Evolutionary conservation across 345 rosid genomes (phyloP).

Genomic region (Arabidopsis suecica): DNA sequence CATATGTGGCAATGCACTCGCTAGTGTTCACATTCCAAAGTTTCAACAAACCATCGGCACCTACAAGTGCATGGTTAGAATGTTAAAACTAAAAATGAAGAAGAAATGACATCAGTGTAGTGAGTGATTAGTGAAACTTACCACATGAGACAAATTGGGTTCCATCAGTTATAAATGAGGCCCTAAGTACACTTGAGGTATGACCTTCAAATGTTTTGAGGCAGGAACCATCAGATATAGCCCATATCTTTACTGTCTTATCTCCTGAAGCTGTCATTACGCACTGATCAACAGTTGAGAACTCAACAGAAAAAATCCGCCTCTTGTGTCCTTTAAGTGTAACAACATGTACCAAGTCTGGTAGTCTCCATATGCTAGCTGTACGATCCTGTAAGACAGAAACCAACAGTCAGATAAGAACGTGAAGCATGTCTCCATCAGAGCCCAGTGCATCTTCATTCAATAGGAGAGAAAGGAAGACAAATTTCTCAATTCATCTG

Average conservation of each 20-base stretch:
- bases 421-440: neutral
- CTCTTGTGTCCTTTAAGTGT: constrained; percentile 89
- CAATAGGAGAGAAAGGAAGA: constrained; percentile 16
- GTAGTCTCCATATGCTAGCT: constrained; percentile 93
- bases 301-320: constrained; percentile 96
- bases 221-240: constrained; percentile 91
- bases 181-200: constrained; percentile 86
- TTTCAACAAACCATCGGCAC: constrained; percentile 96
- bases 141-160: constrained; percentile 92
- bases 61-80: constrained; percentile 49
- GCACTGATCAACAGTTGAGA: constrained; percentile 96
- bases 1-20: constrained; percentile 92
- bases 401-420: constrained; percentile 28
- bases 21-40: constrained; percentile 85
- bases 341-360: constrained; percentile 81
- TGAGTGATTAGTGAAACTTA: constrained; percentile 40
- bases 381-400: constrained; percentile 75
- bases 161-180: constrained; percentile 88
- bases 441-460: constrained; percentile 14
- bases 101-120: constrained; percentile 23
- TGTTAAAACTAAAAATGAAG: constrained; percentile 18
- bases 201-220: constrained; percentile 97
- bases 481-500: neutral
- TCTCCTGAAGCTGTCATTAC: constrained; percentile 96
- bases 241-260: constrained; percentile 92